phyloP scores from a whole-genome alignment of 2,329 filamentous ascomycete genomes.

The Chrysosporium queenslandicum region DNA sequence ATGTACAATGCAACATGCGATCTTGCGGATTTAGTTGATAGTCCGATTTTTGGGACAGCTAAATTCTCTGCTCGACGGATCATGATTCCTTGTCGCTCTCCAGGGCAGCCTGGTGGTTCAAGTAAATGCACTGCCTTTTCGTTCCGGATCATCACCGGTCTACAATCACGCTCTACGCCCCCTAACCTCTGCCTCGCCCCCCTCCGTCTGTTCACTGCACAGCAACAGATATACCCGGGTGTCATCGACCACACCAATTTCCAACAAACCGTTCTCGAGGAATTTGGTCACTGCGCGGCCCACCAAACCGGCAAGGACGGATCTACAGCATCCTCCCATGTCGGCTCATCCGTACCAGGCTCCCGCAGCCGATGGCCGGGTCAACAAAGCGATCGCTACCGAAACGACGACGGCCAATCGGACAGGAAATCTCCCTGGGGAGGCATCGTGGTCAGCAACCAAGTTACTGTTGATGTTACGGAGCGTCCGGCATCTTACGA shows the following conservation, averaged over 20 bases:
- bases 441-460: constrained; percentile 54
- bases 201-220: constrained; percentile 54
- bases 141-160: constrained; percentile 53
- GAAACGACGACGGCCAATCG: background rate
- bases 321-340: constrained; percentile 18
- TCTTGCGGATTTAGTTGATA: constrained; percentile 33
- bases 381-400: constrained; percentile 1
- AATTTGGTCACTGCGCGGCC: constrained; percentile 41
- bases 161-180: constrained; percentile 46
- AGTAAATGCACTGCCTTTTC: constrained; percentile 40
- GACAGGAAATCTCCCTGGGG: constrained; percentile 30
- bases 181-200: constrained; percentile 51
- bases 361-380: background rate
- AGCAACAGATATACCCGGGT: constrained; percentile 52
- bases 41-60: constrained; percentile 36
- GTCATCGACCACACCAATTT: constrained; percentile 51
- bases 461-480: constrained; percentile 48
- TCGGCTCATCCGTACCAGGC: background rate
- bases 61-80: constrained; percentile 32
- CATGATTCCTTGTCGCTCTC: constrained; percentile 27
- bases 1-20: constrained; percentile 35
- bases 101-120: constrained; percentile 21
- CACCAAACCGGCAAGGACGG: constrained; percentile 10
- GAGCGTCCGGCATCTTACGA: constrained; percentile 15
- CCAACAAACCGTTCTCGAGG: constrained; percentile 50